Conservation (phyloP, 805 yeast genomes). For the Metschnikowia matae region DNA sequence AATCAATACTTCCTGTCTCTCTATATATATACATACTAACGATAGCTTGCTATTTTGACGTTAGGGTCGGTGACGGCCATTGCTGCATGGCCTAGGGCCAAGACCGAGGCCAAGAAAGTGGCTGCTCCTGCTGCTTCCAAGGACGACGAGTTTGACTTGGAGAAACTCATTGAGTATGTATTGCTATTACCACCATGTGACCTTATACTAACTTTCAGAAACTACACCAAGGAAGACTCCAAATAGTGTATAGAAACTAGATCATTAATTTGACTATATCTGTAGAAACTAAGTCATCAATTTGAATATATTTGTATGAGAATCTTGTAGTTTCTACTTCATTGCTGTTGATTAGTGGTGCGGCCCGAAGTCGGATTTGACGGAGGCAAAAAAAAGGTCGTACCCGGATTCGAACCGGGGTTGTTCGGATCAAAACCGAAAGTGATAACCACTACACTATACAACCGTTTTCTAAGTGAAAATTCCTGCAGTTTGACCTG, state of each 20-base stretch:
- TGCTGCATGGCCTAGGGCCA: conserved; percentile 36
- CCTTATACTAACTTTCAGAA: conserved; percentile 24
- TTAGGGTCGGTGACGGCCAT: conserved; percentile 37
- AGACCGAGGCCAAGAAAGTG: conserved; percentile 19
- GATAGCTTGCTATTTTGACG: conserved; percentile 40
- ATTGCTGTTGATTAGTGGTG: not conserved
- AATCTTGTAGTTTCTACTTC: no score
- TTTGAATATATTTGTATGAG: no score
- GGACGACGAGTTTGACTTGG: conserved; percentile 43
- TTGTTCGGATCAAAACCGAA: conserved; percentile 77
- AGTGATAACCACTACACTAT: conserved; percentile 81
- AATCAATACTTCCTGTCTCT: no score
- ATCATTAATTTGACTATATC: no score
- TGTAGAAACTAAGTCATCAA: no score
- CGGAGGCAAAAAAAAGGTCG: conserved; percentile 45
- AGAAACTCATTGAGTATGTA: conserved; percentile 41
- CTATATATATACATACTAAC: no score
- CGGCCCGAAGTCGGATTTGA: not conserved
- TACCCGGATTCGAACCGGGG: conserved; percentile 88
- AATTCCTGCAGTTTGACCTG: no score
- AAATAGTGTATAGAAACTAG: conserved; percentile 20
- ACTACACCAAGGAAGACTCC: conserved; percentile 39
- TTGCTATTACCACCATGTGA: not conserved
- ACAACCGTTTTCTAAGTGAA: conserved; percentile 28
- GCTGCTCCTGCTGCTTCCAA: conserved; percentile 23